Evolutionary conservation across 495 filamentous ascomycete species (phyloP).

Genomic region (Penicillium cinerascens): DNA sequence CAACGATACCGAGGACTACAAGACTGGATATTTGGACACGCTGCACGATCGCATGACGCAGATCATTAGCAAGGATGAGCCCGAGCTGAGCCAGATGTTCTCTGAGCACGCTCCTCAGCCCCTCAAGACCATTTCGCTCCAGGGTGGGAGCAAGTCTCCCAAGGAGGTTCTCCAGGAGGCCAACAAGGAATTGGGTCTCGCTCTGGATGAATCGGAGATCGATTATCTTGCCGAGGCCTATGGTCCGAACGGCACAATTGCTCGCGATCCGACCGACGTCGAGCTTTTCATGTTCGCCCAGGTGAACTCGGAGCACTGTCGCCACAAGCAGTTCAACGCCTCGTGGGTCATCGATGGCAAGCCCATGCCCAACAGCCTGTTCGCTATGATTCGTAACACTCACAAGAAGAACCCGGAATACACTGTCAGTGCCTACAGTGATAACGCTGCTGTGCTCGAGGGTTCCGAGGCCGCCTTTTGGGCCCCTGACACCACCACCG

Average conservation of each 20-base stretch:
- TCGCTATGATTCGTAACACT: constrained; percentile 94
- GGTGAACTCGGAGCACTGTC: constrained; percentile 64
- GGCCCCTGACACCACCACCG: constrained; percentile 80
- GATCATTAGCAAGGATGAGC: constrained; percentile 59
- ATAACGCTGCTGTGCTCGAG: constrained; percentile 91
- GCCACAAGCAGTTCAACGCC: constrained; percentile 89
- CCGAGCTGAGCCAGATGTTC: constrained; percentile 73
- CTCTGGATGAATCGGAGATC: constrained; percentile 83
- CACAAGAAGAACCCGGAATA: constrained; percentile 72
- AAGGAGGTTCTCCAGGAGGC: constrained; percentile 72
- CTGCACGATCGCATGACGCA: constrained; percentile 95
- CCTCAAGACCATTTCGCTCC: constrained; percentile 69
- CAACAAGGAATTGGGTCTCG: constrained; percentile 77
- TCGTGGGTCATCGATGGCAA: constrained; percentile 95
- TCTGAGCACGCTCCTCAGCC: constrained; percentile 66
- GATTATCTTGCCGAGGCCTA: constrained; percentile 90
- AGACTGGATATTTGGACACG: constrained; percentile 61
- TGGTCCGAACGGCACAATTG: constrained; percentile 63
- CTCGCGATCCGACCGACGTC: constrained; percentile 75
- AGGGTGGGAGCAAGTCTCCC: constrained; percentile 56
- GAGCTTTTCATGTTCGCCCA: constrained; percentile 99
- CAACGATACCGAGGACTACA: constrained; percentile 28
- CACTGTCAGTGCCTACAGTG: constrained; percentile 92
- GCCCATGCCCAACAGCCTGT: constrained; percentile 72
- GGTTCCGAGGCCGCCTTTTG: constrained; percentile 73